Evolutionary conservation across 78 protist genomes (phyloP), one percentile per base, ranked within the genome.

Genomic region (Dictyostelium discoideum): DNA sequence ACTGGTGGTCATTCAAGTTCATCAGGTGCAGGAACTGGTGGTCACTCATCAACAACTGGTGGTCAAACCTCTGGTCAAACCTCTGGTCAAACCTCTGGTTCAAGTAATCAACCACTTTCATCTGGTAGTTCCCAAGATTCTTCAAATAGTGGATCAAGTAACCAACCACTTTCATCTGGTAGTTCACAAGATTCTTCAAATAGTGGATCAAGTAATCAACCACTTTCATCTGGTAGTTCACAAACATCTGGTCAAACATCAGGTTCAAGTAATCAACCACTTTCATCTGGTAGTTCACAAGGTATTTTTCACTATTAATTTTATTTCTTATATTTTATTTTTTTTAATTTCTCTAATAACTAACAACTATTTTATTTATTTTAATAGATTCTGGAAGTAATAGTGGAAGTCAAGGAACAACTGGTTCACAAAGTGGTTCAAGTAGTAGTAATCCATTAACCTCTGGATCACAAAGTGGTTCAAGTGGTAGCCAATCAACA

Each of bases 1-100:
- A n/a, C 84, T 79, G 83, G 83, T 76, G 84, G 84, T 79, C 37
- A 22, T 18, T 78, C 84, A 77, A 44, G 57, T 22, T 39, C 83
- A 39, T 77, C 83, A 32, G 54, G 63, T 1, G 20, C 83, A 77
- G 5, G 42, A 13, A 72, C 79, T 29, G 37, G 42, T 13, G 57
- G 84, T 40, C 11, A 4, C 20, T 42, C 84, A 32, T 40, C 46
- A 78, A 26, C 57, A 22, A 78, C 65, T 2, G n/a, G 57, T 29
- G 57, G 84, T 22, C 48, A 39, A 79, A 79, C 63, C 7, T 22
- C 84, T 20, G 84, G 84, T 42, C 57, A 37, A 78, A 42, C 65
- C 8, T 42, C 60, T 79, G 84, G 84, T 79, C 60, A 32, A 37
- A 13, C 39, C 4, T 26, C 39, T 11, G 77, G 37, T 11, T 69